phyloP scores from a whole-genome alignment of 257 asterid species.

The Solanum appendiculatum region DNA sequence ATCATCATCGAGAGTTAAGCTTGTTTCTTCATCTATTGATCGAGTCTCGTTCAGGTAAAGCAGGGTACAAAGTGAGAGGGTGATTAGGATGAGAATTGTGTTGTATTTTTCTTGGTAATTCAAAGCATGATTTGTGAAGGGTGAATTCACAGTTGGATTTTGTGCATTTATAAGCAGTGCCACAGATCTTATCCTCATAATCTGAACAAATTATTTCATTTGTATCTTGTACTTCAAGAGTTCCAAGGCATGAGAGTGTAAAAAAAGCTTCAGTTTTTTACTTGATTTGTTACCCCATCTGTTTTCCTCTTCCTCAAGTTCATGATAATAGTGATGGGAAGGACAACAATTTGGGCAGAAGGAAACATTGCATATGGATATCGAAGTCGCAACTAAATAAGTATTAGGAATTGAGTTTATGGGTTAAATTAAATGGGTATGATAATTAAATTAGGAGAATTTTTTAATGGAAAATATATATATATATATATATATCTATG shows the following conservation, averaged over 20 bases:
- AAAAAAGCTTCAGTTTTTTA: neutral
- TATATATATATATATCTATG: too few relatives aligned
- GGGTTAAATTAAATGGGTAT: too few relatives aligned
- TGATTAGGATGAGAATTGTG: conserved; percentile 4
- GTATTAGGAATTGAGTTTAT: too few relatives aligned
- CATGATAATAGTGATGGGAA: conserved; percentile 3
- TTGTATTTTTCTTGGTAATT: neutral
- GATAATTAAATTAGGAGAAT: too few relatives aligned
- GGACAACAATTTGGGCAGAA: neutral
- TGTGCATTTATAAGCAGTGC: neutral
- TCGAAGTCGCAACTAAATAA: conserved; percentile 36
- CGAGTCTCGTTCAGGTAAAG: conserved; percentile 1
- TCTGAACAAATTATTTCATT: neutral
- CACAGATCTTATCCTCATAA: neutral
- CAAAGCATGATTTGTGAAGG: conserved; percentile 17
- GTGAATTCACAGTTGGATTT: neutral
- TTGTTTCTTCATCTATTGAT: too few relatives aligned
- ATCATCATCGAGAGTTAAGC: too few relatives aligned
- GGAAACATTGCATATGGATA: conserved; percentile 33
- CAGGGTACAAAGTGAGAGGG: conserved; percentile 4
- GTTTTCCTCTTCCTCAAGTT: neutral
- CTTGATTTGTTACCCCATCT: neutral
- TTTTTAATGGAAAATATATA: too few relatives aligned
- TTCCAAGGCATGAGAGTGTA: neutral
- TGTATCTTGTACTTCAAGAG: neutral